Conservation (phyloP, 768 basidiomycete species). For the Termitomyces sp. region DNA sequence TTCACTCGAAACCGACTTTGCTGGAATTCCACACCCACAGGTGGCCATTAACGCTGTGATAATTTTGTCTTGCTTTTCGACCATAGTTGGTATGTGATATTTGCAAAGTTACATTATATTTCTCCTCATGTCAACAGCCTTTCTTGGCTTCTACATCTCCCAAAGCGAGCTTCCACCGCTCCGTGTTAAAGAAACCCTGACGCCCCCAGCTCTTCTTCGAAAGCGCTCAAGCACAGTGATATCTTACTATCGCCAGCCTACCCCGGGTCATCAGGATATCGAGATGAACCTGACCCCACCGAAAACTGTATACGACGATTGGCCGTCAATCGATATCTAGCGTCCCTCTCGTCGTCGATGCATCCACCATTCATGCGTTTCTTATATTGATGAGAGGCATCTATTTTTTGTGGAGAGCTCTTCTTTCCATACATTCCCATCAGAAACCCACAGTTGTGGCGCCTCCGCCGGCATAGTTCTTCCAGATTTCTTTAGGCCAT, state of each 20-base stretch:
- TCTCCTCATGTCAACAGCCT: slow-evolving; percentile 1
- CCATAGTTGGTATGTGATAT: slow-evolving; percentile 21
- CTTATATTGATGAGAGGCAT: not conserved
- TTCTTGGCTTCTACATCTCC: slow-evolving; percentile 8
- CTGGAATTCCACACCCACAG: slow-evolving; percentile 16
- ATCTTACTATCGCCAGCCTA: slow-evolving; percentile 5
- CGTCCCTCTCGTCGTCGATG: not conserved
- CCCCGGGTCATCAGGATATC: not conserved
- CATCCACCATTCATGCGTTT: not conserved
- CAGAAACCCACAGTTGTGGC: too few relatives aligned
- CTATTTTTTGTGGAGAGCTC: too few relatives aligned
- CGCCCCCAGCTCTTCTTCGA: not conserved
- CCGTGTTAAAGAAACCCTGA: not conserved
- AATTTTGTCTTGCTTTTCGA: slow-evolving; percentile 24
- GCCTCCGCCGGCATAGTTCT: not conserved
- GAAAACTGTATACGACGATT: slow-evolving; percentile 9
- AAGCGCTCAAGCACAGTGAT: slow-evolving; percentile 8
- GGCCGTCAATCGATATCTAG: slow-evolving; percentile 8
- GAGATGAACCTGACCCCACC: not conserved
- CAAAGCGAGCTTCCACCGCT: slow-evolving; percentile 5
- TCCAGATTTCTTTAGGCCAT: not conserved
- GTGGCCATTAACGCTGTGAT: slow-evolving; percentile 19
- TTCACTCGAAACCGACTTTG: slow-evolving; percentile 28
- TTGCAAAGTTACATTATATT: not conserved
- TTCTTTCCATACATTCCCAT: too few relatives aligned